Evolutionary conservation across 83 land plant species (phyloP), one percentile per base, ranked within the genome.

Genomic region (Picea engelmannii): DNA sequence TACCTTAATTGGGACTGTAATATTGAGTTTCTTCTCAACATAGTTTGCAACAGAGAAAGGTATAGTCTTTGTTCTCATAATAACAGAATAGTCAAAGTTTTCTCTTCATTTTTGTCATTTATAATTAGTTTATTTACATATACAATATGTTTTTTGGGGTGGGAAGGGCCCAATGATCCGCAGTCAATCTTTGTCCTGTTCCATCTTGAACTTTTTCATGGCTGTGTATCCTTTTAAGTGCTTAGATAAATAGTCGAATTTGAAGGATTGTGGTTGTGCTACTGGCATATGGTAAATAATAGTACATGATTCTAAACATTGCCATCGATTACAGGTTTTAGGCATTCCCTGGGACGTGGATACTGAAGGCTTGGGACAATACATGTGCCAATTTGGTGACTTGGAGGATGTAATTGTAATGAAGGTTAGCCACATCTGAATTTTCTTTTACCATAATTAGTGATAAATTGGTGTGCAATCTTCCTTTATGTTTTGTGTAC

Each of bases 301-400:
- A 13, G 20, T 18, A n/a, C 7, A 63, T 63, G 9, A 63, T 63
- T 63, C 65, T 18, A 7, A 63, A n/a, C 23, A 63, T 5, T 63
- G 65, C 23, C 20, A n/a, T 63, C 23, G 5, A 18, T 63, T 63
- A n/a, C 65, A 96, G 99, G 99, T 97, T 25, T 88, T 97, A 79
- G 99, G 99, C 4, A 95, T 97, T 55, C 99, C 99, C 6, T 97
- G 99, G 98, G 99, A 95, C 69, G 93, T 97, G 23, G 94, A 97
- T 79, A 92, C 98, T 0, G 98, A 95, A 76, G 99, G 99, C 11
- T 87, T 97, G 87, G 86, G 89, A 76, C 90, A 92, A 63, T 95
- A 94, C 80, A 97, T 97, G 99, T 80, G 88, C 89, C 92, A 92
- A 66, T 97, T 88, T 83, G 99, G 99, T 17, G 92, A 89, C 5